These are phyloP conservation scores for Chenopodium album DNA, from an alignment of 148 eudicot genomes.

Conservation along the genomic window DNA sequence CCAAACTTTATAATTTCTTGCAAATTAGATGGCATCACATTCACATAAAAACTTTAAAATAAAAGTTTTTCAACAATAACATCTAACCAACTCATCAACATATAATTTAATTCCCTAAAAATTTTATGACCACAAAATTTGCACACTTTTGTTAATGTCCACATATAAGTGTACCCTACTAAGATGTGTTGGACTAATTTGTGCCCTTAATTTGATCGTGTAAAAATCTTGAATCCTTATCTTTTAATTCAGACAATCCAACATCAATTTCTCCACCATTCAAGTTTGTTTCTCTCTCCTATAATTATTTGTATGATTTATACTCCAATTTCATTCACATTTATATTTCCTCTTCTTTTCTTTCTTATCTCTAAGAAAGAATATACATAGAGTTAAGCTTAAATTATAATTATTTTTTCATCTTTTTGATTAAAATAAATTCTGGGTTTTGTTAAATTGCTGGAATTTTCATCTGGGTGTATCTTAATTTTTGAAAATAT, in stretches of 20 bases:
- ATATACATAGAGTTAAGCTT: neutral
- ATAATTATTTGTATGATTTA: constrained; percentile 3
- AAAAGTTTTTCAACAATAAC: neutral
- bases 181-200: constrained; percentile 17
- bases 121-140: constrained; percentile 23
- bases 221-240: constrained; percentile 14
- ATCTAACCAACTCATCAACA: constrained; percentile 9
- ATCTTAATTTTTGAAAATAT: constrained; percentile 5
- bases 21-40: neutral
- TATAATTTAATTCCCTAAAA: neutral
- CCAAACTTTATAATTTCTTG: neutral
- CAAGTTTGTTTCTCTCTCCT: neutral
- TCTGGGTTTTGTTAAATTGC: constrained; percentile 21
- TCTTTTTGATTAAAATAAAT: neutral
- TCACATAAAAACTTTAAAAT: neutral
- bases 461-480: constrained; percentile 18
- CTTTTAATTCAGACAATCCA: neutral
- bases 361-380: constrained; percentile 14
- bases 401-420: neutral
- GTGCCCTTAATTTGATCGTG: constrained; percentile 34
- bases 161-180: constrained; percentile 24
- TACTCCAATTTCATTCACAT: constrained; percentile 6
- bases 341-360: neutral
- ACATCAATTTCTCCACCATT: neutral
- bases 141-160: neutral